Percentiles rank a stretch among this genome's conserved stretches.
Evolutionary conservation across 805 yeast species (phyloP).

Genomic region (Groenewaldozyma salmanticensis): DNA sequence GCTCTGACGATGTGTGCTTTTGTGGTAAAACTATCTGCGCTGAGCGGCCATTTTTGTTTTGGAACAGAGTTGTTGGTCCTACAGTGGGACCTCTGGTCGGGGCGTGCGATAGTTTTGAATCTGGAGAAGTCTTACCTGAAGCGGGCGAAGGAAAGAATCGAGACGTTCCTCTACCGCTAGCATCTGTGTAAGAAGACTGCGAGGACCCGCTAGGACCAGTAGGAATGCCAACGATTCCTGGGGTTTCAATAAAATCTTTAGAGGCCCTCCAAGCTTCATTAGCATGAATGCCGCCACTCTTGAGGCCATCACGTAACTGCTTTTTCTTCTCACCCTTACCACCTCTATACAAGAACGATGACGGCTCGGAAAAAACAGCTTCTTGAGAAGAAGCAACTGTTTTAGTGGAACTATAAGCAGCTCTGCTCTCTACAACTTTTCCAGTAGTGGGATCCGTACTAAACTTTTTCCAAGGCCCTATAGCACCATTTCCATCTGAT

Average conservation of each 20-base stretch:
- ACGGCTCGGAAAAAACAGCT: background rate
- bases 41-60: background rate
- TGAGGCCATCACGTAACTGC: background rate
- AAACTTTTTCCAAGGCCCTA: background rate
- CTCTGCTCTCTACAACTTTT: no score
- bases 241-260: background rate
- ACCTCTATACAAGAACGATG: background rate
- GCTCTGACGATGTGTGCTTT: background rate
- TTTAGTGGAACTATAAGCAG: no score
- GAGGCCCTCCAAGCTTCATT: background rate
- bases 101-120: background rate
- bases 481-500: slow-evolving; percentile 5
- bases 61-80: background rate
- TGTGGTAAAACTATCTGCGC: background rate
- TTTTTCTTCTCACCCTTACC: slow-evolving; percentile 1
- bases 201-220: background rate
- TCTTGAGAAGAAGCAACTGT: no score
- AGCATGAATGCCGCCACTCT: background rate
- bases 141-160: slow-evolving; percentile 13
- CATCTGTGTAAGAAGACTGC: background rate
- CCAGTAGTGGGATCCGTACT: background rate
- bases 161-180: slow-evolving; percentile 8
- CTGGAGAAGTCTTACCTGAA: background rate
- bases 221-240: background rate
- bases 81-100: background rate